Base-by-base conservation (phyloP, 768 basidiomycete species). In the Pulveroboletus sp. region DNA sequence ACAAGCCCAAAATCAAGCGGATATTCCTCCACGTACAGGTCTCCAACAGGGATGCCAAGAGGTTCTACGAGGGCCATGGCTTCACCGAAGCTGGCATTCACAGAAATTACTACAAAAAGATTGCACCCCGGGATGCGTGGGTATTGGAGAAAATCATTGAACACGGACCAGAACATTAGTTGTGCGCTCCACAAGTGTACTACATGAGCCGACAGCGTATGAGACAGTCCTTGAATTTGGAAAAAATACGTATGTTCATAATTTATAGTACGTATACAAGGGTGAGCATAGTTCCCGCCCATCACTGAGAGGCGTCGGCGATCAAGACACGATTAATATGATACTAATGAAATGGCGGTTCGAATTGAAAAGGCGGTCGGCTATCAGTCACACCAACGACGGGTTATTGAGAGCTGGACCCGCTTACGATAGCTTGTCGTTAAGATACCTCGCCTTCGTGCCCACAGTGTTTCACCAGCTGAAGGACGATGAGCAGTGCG, bases 61-160 rank as follows among this genome's bases (percentile, higher is more conserved):
- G 68, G 47, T 93, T 93, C 68, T 94, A 93, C 66, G 87, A 90
- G 69, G 75, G 76, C 39, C 84, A 92, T 59, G 92, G 87, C 8
- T 94, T 94, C 73, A 72, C 69, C 47, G 83, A 89, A 67, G 73
- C 78, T 18, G 77, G 75, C 18, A 55, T 86, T 28, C 80, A 86
- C 47, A 73, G 85, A 60, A 76, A 81, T 54, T 94, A 94, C 70
- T 94, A 94, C 80, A 92, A 90, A 71, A 93, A 90, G 67, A 89
- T 94, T 50, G 73, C 69, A 27, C 92, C 92, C 24, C 80, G 79
- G 55, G 86, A 86, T 61, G 92, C 92, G 18, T 94, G 92, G 92
- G 74, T 94, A 52, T 76, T 94, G 45, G 87, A 93, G 70, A 82
- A 78, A 64, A 65, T 62, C 43, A 70, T 84, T 52, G 55, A 69